Percentiles rank a stretch among this genome's conserved stretches.
phyloP scores from a whole-genome alignment of 108 stramenopile species.

The Asterionellopsis glacialis region DNA sequence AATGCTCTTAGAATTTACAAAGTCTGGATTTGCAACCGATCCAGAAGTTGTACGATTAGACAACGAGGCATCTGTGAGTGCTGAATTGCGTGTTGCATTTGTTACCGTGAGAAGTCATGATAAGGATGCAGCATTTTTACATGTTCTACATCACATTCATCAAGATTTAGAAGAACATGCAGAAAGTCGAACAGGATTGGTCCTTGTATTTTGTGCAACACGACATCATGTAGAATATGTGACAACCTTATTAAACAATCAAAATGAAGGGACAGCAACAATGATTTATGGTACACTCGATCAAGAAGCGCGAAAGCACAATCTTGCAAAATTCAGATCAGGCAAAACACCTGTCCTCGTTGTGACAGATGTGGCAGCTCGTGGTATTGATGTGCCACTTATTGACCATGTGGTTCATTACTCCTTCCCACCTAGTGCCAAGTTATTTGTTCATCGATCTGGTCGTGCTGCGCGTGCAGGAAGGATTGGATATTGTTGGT shows the following conservation, averaged over 20 bases:
- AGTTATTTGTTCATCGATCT: slow-evolving; percentile 94
- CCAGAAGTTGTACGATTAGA: slow-evolving; percentile 95
- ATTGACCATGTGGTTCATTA: slow-evolving; percentile 98
- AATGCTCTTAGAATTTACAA: slow-evolving; percentile 94
- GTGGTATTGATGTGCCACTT: slow-evolving; percentile 97
- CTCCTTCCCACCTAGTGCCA: slow-evolving; percentile 90
- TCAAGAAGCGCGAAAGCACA: slow-evolving; percentile 80
- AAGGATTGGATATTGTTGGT: slow-evolving; percentile 87
- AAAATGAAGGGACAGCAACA: slow-evolving; percentile 49
- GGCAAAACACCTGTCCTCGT: slow-evolving; percentile 84
- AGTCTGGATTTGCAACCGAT: slow-evolving; percentile 88
- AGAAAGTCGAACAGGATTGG: slow-evolving; percentile 52
- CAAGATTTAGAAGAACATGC: slow-evolving; percentile 27
- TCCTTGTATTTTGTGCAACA: slow-evolving; percentile 94
- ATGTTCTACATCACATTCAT: slow-evolving; percentile 83
- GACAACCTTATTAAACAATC: slow-evolving; percentile 62
- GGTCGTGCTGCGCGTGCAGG: slow-evolving; percentile 94
- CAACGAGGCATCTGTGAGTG: slow-evolving; percentile 88
- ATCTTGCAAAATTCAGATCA: slow-evolving; percentile 84
- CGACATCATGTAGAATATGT: slow-evolving; percentile 96
- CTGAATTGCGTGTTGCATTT: slow-evolving; percentile 90
- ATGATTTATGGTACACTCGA: slow-evolving; percentile 97
- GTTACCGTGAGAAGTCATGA: slow-evolving; percentile 84
- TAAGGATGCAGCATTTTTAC: slow-evolving; percentile 93
- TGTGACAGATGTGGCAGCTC: slow-evolving; percentile 97